A percentile compares a stretch with the other conserved stretches of the same genome.
These are phyloP conservation scores for Xylaria palmicola DNA, from an alignment of 495 filamentous ascomycete genomes.

Conservation along the genomic window DNA sequence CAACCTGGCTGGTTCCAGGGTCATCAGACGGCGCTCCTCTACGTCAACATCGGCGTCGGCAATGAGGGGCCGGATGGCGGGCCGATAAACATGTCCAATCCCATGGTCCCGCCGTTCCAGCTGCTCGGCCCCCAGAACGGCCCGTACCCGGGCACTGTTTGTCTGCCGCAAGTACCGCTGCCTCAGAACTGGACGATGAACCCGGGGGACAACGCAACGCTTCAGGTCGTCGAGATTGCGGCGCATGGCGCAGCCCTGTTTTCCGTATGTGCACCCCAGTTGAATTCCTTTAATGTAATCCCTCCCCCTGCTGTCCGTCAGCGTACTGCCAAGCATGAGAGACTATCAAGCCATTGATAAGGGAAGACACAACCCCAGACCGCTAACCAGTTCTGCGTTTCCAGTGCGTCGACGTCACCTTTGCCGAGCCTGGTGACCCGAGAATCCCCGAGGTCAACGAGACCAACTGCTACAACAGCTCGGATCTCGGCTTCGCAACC, in stretches of 20 bases:
- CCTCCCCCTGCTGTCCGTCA: too few species aligned
- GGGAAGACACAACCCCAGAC: not conserved
- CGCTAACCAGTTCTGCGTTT: slow-evolving; percentile 14
- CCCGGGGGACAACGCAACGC: slow-evolving; percentile 85
- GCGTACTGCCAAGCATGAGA: too few species aligned
- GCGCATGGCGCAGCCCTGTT: slow-evolving; percentile 87
- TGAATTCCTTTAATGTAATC: not conserved
- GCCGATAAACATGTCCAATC: slow-evolving; percentile 85
- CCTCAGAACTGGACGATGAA: slow-evolving; percentile 71
- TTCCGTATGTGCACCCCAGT: slow-evolving; percentile 63
- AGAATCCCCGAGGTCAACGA: slow-evolving; percentile 65
- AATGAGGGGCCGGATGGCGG: slow-evolving; percentile 53
- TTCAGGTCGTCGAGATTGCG: slow-evolving; percentile 88
- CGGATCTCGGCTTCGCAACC: slow-evolving; percentile 68
- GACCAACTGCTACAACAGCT: slow-evolving; percentile 82
- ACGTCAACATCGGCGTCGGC: slow-evolving; percentile 92
- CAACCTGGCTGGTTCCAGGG: slow-evolving; percentile 96
- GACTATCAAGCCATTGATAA: too few species aligned
- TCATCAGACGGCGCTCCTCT: slow-evolving; percentile 80
- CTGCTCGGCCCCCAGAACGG: slow-evolving; percentile 79
- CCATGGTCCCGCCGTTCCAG: slow-evolving; percentile 81
- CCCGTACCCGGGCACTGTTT: slow-evolving; percentile 83
- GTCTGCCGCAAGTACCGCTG: slow-evolving; percentile 86
- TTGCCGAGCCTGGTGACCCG: slow-evolving; percentile 69
- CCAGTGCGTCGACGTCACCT: slow-evolving; percentile 85